Evolutionary conservation across 352 stramenopile species (phyloP), one percentile per base, ranked within the genome.

Genomic region (Pythium folliculosum): DNA sequence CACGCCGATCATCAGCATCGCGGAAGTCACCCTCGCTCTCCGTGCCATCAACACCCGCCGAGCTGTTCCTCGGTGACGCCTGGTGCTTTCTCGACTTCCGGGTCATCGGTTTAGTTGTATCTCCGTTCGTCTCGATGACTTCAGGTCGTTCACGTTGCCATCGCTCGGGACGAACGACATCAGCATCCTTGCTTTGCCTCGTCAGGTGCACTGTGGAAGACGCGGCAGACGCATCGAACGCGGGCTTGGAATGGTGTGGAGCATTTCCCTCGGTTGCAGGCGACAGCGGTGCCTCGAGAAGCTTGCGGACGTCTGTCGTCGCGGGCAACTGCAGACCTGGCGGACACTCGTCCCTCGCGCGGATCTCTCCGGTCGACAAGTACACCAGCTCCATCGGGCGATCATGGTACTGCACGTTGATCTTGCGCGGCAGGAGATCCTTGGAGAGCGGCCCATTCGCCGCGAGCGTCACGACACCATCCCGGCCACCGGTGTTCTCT

Each of bases 361-460:
- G 71, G 58, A 91, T 90, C 73, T 91, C 81, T 19, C 83, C 83
- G 3, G 69, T 88, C 47, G 81, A 72, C 65, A 90, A 27, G 45
- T 77, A 86, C 25, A 91, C 81, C 45, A 91, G 69, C 66, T 89
- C 79, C 77, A 91, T 86, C 4, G 77, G 79, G 13, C 54, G 43
- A 22, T 71, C 47, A 48, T 63, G 52, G 21, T 64, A 53, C 52
- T 65, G 60, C 22, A 50, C 47, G 7, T 44, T 5, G 50, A 57
- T 49, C 62, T 67, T 23, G 60, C 45, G 25, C 27, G 22, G 12
- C 45, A 60, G 4, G 40, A 35, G 32, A 22, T 60, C 48, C 48
- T 40, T 32, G 50, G 43, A 23, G 54, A 37, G n/a, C 37, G 27
- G 30, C 19, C 32, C 58, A 47, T 47, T 27, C 49, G 49, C 25